Evolutionary conservation across 805 yeast genomes (phyloP).

Genomic region (Jamesozyma spencerorum): DNA sequence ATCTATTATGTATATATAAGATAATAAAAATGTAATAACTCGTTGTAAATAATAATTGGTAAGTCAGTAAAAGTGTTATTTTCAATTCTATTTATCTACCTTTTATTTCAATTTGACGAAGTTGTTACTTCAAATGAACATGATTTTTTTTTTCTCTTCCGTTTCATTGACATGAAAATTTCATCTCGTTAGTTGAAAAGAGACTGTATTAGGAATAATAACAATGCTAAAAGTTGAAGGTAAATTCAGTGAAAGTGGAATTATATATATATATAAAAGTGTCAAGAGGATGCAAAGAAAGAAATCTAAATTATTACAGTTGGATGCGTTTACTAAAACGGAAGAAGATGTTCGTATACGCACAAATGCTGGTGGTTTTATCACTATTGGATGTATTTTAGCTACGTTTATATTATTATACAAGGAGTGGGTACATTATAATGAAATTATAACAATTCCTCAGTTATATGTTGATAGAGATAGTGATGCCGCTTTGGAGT

Average conservation of each 20-base stretch:
- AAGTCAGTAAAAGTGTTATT: no score
- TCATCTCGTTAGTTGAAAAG: neutral
- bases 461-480: constrained; percentile 85
- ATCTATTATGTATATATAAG: no score
- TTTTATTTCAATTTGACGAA: no score
- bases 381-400: constrained; percentile 61
- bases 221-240: no score
- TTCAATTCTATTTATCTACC: no score
- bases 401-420: constrained; percentile 54
- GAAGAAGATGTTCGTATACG: constrained; percentile 87
- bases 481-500: constrained; percentile 61
- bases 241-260: no score
- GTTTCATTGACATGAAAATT: no score
- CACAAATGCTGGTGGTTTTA: constrained; percentile 84
- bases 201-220: no score
- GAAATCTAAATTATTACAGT: constrained; percentile 33
- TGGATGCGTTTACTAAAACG: constrained; percentile 90
- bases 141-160: no score
- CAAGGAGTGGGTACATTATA: constrained; percentile 71
- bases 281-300: neutral
- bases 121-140: no score
- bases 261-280: neutral
- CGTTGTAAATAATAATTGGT: no score
- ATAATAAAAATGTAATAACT: no score
- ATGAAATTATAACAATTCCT: constrained; percentile 59